Evolutionary conservation across 805 yeast species (phyloP).

Genomic region (Wickerhamiella spandovensis): DNA sequence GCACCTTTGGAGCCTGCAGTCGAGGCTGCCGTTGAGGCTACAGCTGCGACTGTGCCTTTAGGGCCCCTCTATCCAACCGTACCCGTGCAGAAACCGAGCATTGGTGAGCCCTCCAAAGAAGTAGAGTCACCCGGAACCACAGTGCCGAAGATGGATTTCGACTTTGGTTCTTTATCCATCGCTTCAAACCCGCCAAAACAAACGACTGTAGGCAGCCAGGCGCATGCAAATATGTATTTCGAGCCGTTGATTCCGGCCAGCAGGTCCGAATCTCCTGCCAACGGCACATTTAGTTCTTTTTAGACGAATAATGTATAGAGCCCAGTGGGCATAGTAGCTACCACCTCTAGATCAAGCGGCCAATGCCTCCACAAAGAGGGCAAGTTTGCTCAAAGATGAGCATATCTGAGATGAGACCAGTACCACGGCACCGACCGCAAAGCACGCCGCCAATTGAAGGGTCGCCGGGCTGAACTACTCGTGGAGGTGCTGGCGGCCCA

Average conservation of each 20-base stretch:
- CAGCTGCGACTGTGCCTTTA: no score
- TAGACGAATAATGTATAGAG: not conserved
- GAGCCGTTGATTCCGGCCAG: not conserved
- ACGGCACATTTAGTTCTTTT: not conserved
- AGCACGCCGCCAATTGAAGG: constrained; percentile 59
- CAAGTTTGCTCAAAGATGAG: constrained; percentile 52
- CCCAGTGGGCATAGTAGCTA: no score
- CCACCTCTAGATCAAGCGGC: constrained; percentile 13
- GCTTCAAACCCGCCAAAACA: no score
- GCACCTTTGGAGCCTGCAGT: no score
- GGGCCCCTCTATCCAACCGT: no score
- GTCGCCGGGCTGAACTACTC: constrained; percentile 57
- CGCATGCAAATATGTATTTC: not conserved
- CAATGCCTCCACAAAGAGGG: constrained; percentile 52
- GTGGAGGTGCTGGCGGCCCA: constrained; percentile 16
- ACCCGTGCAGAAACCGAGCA: no score
- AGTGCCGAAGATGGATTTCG: no score
- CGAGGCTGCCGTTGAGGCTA: no score
- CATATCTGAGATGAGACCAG: constrained; percentile 41
- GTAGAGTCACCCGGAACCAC: no score
- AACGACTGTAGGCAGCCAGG: no score
- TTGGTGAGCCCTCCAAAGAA: no score
- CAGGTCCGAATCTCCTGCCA: not conserved
- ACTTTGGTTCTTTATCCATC: no score
- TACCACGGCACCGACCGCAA: constrained; percentile 62